A percentile compares a stretch with the other conserved stretches of the same genome.
phyloP scores from a whole-genome alignment of 306 rosid species.

The Crotalaria pallida region DNA sequence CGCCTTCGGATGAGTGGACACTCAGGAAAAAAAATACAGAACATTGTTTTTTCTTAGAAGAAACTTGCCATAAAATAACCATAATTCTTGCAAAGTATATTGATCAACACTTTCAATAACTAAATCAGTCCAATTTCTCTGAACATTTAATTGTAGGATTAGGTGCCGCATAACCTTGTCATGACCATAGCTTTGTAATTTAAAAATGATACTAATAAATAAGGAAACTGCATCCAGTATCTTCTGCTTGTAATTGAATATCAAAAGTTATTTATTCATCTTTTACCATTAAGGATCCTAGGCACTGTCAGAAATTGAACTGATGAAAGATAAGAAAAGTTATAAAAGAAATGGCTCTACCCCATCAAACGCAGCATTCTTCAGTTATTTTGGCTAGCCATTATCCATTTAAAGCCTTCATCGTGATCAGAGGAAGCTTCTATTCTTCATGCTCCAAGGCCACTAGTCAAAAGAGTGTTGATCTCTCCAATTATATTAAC shows the following conservation, averaged over 20 bases:
- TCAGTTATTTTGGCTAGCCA: background rate
- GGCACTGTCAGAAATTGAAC: background rate
- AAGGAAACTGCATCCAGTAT: background rate
- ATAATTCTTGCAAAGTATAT: background rate
- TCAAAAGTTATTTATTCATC: background rate
- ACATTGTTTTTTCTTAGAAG: background rate
- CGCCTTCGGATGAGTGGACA: too few species aligned
- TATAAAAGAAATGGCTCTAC: background rate
- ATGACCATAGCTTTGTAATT: background rate
- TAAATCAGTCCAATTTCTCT: background rate
- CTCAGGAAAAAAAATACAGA: too few species aligned
- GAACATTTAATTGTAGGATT: background rate
- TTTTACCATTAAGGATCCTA: background rate
- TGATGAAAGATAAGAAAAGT: background rate
- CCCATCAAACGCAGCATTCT: background rate
- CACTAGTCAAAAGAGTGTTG: slow-evolving; percentile 53
- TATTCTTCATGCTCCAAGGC: slow-evolving; percentile 49
- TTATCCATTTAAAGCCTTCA: slow-evolving; percentile 7
- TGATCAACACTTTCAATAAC: background rate
- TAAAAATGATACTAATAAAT: background rate
- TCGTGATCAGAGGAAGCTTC: background rate
- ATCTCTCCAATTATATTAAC: slow-evolving; percentile 96
- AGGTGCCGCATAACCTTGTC: background rate
- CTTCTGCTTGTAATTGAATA: slow-evolving; percentile 3
- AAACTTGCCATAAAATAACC: background rate